phyloP scores from a whole-genome alignment of 2,329 filamentous ascomycete species.

The Thielaviopsis populi region DNA sequence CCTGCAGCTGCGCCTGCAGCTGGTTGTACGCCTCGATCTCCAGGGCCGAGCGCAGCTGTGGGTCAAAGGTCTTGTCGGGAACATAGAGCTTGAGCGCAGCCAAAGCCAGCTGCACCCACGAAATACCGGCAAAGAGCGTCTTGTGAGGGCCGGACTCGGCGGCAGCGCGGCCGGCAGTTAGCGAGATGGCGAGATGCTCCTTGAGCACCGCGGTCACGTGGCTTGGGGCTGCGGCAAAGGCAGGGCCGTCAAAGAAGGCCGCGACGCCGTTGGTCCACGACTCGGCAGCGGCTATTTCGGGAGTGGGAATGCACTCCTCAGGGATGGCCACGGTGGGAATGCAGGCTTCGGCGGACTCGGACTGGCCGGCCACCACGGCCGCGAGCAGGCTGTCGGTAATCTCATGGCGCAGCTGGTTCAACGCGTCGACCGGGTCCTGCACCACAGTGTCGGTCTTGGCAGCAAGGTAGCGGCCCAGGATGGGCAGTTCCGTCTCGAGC shows the following conservation, averaged over 20 bases:
- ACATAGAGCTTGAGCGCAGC: constrained; percentile 67
- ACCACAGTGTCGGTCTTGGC: constrained; percentile 34
- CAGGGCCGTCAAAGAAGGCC: background rate
- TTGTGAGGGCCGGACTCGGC: constrained; percentile 21
- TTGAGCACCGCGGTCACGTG: constrained; percentile 22
- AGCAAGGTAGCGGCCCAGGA: constrained; percentile 41
- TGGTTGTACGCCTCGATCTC: constrained; percentile 44
- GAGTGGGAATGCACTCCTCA: background rate
- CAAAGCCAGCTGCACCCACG: constrained; percentile 63
- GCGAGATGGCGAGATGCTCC: constrained; percentile 32
- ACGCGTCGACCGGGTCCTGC: constrained; percentile 33
- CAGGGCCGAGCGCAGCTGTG: constrained; percentile 50
- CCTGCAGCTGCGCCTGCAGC: constrained; percentile 38
- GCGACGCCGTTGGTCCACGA: constrained; percentile 2
- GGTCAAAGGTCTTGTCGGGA: constrained; percentile 76
- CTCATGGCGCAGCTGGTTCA: constrained; percentile 34
- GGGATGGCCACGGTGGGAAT: background rate
- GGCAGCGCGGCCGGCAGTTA: constrained; percentile 29
- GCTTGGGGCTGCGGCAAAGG: constrained; percentile 4
- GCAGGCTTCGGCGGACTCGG: background rate
- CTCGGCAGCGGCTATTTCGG: background rate
- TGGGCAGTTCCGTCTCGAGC: constrained; percentile 49
- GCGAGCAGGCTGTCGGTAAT: constrained; percentile 21
- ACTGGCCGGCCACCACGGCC: background rate
- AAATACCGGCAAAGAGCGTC: constrained; percentile 31